These are phyloP conservation scores for Dryadomyces quercus-mongolicae DNA, from an alignment of 2,329 filamentous ascomycete genomes.

Conservation along the genomic window DNA sequence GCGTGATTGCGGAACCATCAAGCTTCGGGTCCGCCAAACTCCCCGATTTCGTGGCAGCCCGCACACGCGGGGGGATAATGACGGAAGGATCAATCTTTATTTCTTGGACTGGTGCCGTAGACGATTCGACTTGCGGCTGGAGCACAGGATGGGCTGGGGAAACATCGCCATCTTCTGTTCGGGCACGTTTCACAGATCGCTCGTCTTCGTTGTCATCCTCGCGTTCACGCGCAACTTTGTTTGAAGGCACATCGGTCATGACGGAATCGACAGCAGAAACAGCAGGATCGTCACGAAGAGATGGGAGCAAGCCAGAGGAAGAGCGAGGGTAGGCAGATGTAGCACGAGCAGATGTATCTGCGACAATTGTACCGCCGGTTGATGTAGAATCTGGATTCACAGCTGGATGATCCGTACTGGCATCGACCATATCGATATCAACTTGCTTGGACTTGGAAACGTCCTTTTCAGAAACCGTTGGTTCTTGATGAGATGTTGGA, in stretches of 20 bases:
- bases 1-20: constrained; percentile 39
- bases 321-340: background rate
- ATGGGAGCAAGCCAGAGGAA: constrained; percentile 10
- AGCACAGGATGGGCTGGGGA: constrained; percentile 9
- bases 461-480: background rate
- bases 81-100: constrained; percentile 15
- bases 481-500: too few species aligned
- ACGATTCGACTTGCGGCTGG: constrained; percentile 1
- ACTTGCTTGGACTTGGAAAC: background rate
- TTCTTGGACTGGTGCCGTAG: background rate
- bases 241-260: constrained; percentile 31
- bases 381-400: background rate
- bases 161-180: constrained; percentile 33
- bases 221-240: constrained; percentile 61
- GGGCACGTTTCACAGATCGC: constrained; percentile 69
- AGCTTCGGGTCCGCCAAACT: constrained; percentile 30
- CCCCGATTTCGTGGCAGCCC: constrained; percentile 21
- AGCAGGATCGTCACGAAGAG: constrained; percentile 16
- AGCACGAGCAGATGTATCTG: background rate
- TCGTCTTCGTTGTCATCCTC: constrained; percentile 59
- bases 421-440: background rate
- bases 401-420: background rate
- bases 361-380: background rate
- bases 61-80: constrained; percentile 15
- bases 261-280: constrained; percentile 24